Base-by-base conservation (phyloP, 306 rosid genomes). In the apple (Malus domestica) region DNA sequence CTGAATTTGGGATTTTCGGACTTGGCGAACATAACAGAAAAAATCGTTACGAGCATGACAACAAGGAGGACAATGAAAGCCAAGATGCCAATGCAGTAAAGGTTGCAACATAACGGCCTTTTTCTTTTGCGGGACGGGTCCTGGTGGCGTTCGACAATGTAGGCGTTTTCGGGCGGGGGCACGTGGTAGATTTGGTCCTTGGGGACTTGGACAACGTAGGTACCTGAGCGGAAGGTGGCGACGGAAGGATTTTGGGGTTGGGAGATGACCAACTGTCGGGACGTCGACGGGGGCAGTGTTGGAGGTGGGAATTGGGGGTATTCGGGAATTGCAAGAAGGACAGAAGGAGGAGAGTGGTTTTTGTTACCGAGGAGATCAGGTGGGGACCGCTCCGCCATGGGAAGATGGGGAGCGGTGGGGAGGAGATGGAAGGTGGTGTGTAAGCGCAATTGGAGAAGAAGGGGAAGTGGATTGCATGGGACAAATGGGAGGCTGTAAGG, bases 381-480 rank as follows among this genome's bases (percentile, higher is more conserved):
- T 18, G 38, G 44, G 35, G 9, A 76, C 93, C 91, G 89, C 93
- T 90, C 92, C 96, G 89, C 90, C 96, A 92, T 90, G 80, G 77
- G 57, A 71, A 63, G 82, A 84, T 86, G 93, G 83, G 86, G 87
- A 86, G 90, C 84, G 87, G 78, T 19, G 57, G 46, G 13, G 73
- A 27, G 14, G 79, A 67, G 52, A 58, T 10, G 77, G 5, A 72
- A 74, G 40, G 77, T 57, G 68, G 72, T 20, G 75, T 46, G 64
- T 22, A 38, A 66, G 67, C 3, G 76, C 32, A 19, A 46, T 59
- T 71, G 71, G 82, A 70, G 79, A 64, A 70, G 79, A 64, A 16
- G 13, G 59, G 65, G 23, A 25, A 14, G 74, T 59, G n/a, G 40
- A 18, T 58, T 67, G 87, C 81, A 73, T 59, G 78, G 67, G 76